Base-by-base conservation (phyloP, 345 rosid genomes). In the Ceriops zippeliana region DNA sequence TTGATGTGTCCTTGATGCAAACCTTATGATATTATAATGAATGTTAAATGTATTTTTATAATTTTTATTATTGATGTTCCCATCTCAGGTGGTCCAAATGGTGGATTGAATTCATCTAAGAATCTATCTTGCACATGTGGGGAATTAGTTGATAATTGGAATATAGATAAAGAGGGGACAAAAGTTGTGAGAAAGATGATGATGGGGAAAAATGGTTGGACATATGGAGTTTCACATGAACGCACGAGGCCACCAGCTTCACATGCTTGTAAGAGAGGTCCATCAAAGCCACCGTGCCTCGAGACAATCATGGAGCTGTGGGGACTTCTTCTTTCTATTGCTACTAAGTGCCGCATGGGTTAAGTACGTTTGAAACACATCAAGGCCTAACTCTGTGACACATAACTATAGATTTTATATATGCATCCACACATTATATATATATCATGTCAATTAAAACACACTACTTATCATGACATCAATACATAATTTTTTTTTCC, bases 171-270 rank as follows among this genome's bases (percentile, higher is more conserved):
- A 52, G 60, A 34, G 68, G 49, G 61, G 58, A 31, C 61, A 58
- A 62, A 67, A 49, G 67, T 46, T 37, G 34, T 22, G 70, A 62
- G 8, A 62, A 57, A 58, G 69, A 26, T 4, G 62, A 63, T 69
- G 76, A 65, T 52, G 69, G 66, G 58, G 76, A 62, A 58, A 58
- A 57, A 63, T 67, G 76, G 78, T 20, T 71, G 76, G 80, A 76
- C 19, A 74, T 68, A 79, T 73, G 58, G 74, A 81, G 67, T 54
- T 62, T 79, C 85, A 81, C 87, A 75, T 83, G 87, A 79, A 84
- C 6, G 83, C 87, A 84, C 77, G 81, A 81, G 76, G 80, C 62
- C 73, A 69, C 62, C 74, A 63, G 72, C 81, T 58, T 65, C 77
- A 58, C 65, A 72, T 66, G 63, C 68, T 0, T 63, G 56, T 63